Evolutionary conservation across 805 yeast genomes (phyloP), one percentile per base, ranked within the genome.

Genomic region (Kuraishia ogatae): DNA sequence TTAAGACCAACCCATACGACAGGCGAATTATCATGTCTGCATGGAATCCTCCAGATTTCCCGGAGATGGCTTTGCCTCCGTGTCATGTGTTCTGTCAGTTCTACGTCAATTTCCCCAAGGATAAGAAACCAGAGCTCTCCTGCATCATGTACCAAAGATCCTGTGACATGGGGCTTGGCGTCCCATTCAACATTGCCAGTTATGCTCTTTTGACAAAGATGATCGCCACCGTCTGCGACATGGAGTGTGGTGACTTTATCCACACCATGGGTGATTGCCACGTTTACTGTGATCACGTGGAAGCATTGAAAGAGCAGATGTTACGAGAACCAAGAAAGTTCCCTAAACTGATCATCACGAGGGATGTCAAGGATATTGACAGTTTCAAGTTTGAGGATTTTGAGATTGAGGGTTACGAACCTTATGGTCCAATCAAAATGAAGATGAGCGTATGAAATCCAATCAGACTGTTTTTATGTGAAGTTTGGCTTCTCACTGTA

Each of bases 121-220:
- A 73, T 26, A 56, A 66, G 2, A 82, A 71, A 62, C 96, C 96
- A 22, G 83, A 78, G 63, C 78, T 94, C 55, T 87, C 94, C 13
- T 94, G 99, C 68, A 80, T 87, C 56, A 75, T 94, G 74, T 94
- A 94, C 71, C 99, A 94, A 73, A 82, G 99, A 64, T 88, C 97
- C n/a, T 93, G 98, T 71, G 99, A 94, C 66, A 92, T 94, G 97
- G 99, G 99, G 0, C 79, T 94, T n/a, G 99, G 99, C 15, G 98
- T 94, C 22, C 99, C 99, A 0, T 94, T 94, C 71, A 94, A 94
- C 67, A 94, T 94, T 64, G 99, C 99, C 0, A 90, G 97, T 0
- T 94, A 94, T 67, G 96, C 99, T 0, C 74, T 94, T 54, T 76
- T 94, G 58, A 92, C 97, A 1, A 85, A 81, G 62, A 93, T 94